Percentiles rank a stretch among this genome's conserved stretches.
phyloP scores from a whole-genome alignment of 331 rosid genomes.

The Prunus yedoensis region DNA sequence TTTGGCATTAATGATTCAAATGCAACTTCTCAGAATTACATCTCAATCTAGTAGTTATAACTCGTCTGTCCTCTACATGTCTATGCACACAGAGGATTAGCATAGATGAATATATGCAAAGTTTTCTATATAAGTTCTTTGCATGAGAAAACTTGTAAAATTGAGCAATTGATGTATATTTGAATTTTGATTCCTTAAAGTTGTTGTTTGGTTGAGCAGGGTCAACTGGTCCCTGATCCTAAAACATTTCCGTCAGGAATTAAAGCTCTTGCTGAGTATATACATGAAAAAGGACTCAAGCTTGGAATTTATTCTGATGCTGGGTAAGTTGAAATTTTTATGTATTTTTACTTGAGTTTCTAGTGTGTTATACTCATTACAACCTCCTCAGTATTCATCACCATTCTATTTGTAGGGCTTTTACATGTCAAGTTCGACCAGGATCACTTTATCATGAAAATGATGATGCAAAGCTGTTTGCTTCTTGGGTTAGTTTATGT shows the following conservation, averaged over 20 bases:
- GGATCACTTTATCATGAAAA: slow-evolving; percentile 84
- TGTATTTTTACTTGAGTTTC: slow-evolving; percentile 8
- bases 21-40: neutral
- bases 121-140: neutral
- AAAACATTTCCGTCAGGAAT: slow-evolving; percentile 89
- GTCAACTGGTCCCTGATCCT: slow-evolving; percentile 64
- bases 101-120: neutral
- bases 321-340: slow-evolving; percentile 58
- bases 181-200: slow-evolving; percentile 23
- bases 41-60: slow-evolving; percentile 1
- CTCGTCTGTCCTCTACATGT: neutral
- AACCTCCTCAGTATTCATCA: slow-evolving; percentile 11
- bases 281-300: slow-evolving; percentile 83
- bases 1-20: neutral
- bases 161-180: neutral
- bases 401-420: slow-evolving; percentile 49
- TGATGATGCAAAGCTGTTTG: slow-evolving; percentile 75
- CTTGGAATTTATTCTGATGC: slow-evolving; percentile 97
- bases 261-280: slow-evolving; percentile 83
- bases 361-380: slow-evolving; percentile 16
- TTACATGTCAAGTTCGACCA: slow-evolving; percentile 97
- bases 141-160: neutral
- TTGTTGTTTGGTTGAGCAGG: slow-evolving; percentile 52
- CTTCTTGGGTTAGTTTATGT: slow-evolving; percentile 83
- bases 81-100: neutral